A percentile compares a stretch with the other conserved stretches of the same genome.
phyloP scores from a whole-genome alignment of 225 moss, liverwort and hornwort species.

The Rhytidiadelphus loreus region DNA sequence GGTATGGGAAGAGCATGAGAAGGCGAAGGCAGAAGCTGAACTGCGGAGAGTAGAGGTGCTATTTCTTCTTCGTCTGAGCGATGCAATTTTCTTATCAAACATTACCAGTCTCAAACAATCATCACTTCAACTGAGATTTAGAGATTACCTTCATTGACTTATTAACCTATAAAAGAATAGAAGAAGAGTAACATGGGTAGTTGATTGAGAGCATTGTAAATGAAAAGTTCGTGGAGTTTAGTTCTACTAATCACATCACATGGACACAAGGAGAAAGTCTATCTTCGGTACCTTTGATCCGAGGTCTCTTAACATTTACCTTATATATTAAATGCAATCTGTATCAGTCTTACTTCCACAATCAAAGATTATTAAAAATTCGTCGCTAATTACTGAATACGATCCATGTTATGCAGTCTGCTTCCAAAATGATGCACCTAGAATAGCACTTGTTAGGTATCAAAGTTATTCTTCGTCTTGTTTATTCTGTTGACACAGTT shows the following conservation, averaged over 20 bases:
- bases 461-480: not conserved
- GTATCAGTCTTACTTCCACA: not conserved
- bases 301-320: too few species aligned
- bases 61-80: not conserved
- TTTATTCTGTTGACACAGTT: not conserved
- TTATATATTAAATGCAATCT: not conserved
- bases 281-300: too few species aligned
- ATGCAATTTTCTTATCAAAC: not conserved
- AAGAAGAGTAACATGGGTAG: too few species aligned
- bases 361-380: not conserved
- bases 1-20: constrained; percentile 81
- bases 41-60: constrained; percentile 72
- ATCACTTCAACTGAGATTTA: too few species aligned
- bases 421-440: not conserved
- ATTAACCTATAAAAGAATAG: too few species aligned
- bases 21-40: constrained; percentile 75
- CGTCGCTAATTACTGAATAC: not conserved
- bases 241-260: too few species aligned
- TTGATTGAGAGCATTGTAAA: too few species aligned
- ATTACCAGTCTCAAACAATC: not conserved
- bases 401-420: not conserved
- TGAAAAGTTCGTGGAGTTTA: too few species aligned
- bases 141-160: not conserved
- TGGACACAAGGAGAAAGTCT: too few species aligned
- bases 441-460: not conserved